Base-by-base conservation (phyloP, 192 early-diverging fungal species). In the Rhizoclosmatium globosum region DNA sequence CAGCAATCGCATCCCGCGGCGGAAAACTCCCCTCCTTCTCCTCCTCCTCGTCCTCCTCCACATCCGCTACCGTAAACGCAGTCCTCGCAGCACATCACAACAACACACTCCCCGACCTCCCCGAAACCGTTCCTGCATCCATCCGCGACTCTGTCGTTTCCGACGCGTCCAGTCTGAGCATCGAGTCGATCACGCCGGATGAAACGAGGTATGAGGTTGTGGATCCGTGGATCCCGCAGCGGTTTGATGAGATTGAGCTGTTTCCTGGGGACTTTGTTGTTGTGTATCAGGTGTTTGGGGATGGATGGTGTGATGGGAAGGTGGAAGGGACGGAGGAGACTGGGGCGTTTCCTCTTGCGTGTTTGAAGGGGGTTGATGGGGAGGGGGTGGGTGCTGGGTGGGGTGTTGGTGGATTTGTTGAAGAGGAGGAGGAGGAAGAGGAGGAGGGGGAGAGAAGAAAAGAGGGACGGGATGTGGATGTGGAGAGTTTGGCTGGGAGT, bases 161-260 rank as follows among this genome's bases (percentile, higher is more conserved):
- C 4, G 21, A 31, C 60, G 60, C 60, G 7, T 62, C 60, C 60
- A 62, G 60, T 39, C 11, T 56, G 9, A 31, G 31, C 31, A 53
- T 53, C 17, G 6, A 7, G 62, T 68, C 66, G 11, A 68, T 68
- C 15, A 21, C 4, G 21, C 11, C 39, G 9, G 66, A 68, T 41
- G 74, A 75, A 64, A 17, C 19, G 6, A 59, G 43, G 19, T 78
- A 61, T 58, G 68, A 57, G 23, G 77, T 78, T 15, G 43, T 46
- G 2, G 68, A 58, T 9, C 77, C 47, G 11, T 78, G 77, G 77
- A 47, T 71, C 47, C 77, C 77, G 23, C 77, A 78, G 23, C 47
- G 77, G 23, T 71, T 46, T 46, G 78, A 79, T 53, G 78, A 79
- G 42, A 47, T 79, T 23, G 78, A 60, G 53, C 62, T 79, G 11